A percentile compares a stretch with the other conserved stretches of the same genome.
phyloP scores from a whole-genome alignment of 106 monocot species.

The Allium fistulosum region DNA sequence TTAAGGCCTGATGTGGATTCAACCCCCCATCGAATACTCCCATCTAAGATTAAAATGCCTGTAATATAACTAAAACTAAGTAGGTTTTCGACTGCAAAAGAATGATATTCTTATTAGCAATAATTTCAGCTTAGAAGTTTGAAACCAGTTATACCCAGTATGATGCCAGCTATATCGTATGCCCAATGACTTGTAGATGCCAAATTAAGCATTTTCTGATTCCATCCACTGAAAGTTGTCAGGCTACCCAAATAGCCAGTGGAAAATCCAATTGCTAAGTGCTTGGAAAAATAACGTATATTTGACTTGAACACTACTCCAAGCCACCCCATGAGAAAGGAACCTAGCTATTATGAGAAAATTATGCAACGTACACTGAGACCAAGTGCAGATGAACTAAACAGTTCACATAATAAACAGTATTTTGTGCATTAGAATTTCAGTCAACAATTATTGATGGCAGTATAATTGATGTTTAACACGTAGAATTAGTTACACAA shows the following conservation, averaged over 20 bases:
- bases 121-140: not conserved
- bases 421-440: no score
- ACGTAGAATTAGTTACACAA: no score
- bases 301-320: constrained; percentile 85
- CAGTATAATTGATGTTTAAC: no score
- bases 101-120: not conserved
- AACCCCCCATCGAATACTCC: constrained; percentile 48
- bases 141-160: constrained; percentile 45
- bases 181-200: constrained; percentile 58
- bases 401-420: not conserved
- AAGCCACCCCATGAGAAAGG: constrained; percentile 97
- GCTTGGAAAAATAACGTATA: constrained; percentile 59
- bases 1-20: constrained; percentile 42
- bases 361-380: not conserved
- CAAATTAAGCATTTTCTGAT: constrained; percentile 79
- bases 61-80: not conserved
- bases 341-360: constrained; percentile 56
- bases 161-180: constrained; percentile 47
- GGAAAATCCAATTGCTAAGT: constrained; percentile 63
- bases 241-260: constrained; percentile 91
- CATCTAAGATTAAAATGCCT: constrained; percentile 74
- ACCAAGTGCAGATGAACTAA: not conserved
- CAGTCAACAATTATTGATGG: no score
- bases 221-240: constrained; percentile 99
- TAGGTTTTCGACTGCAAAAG: not conserved